Evolutionary conservation across 768 basidiomycete species (phyloP).

Genomic region (Leccinum longicurvipes): DNA sequence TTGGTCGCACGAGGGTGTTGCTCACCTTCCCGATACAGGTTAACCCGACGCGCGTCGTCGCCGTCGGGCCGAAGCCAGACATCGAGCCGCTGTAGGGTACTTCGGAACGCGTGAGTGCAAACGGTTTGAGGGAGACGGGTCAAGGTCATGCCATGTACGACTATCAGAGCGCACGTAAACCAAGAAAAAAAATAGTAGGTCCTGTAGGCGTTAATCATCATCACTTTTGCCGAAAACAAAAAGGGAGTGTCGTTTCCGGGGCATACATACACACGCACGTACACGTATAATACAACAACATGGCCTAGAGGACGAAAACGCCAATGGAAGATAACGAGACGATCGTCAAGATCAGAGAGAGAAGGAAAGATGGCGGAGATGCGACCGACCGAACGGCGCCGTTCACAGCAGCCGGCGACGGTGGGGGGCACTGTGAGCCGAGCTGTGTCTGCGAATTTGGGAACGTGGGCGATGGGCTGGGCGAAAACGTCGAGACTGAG

Average conservation of each 20-base stretch:
- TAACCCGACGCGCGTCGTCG: constrained; percentile 76
- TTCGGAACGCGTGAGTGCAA: too few relatives aligned
- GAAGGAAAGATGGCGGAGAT: constrained; percentile 4
- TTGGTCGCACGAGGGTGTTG: neutral
- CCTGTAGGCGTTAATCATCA: too few relatives aligned
- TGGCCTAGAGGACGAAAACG: constrained; percentile 22
- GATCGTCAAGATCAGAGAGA: constrained; percentile 23
- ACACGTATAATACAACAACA: neutral
- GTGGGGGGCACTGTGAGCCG: constrained; percentile 24
- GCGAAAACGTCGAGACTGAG: neutral
- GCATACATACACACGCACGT: neutral
- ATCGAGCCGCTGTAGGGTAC: constrained; percentile 54
- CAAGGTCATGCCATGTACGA: neutral
- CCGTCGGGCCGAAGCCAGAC: constrained; percentile 67
- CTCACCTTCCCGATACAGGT: constrained; percentile 43
- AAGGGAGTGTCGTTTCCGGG: neutral
- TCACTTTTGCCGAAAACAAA: neutral
- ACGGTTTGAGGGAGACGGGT: neutral
- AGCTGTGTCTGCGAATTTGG: constrained; percentile 18
- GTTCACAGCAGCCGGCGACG: constrained; percentile 1
- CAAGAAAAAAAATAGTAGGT: neutral
- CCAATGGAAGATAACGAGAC: constrained; percentile 26
- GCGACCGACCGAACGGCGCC: constrained; percentile 7
- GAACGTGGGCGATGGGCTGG: neutral
- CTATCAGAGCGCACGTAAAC: neutral